Base-by-base conservation (phyloP, 2,329 filamentous ascomycete genomes). In the Orbilia brochopaga region DNA sequence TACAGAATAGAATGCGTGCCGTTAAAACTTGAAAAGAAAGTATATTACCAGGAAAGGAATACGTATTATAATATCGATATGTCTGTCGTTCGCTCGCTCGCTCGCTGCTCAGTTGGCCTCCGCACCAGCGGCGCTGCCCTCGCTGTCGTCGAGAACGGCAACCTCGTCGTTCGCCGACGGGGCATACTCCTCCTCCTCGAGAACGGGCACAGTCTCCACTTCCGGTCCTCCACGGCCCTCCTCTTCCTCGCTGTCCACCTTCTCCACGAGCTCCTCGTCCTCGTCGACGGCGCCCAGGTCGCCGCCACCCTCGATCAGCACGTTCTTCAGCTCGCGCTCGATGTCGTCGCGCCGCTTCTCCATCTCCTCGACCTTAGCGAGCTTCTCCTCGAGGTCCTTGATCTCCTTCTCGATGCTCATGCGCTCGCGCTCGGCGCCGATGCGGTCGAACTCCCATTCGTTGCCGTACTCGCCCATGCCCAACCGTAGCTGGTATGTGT, bases 351-450 rank as follows among this genome's bases (percentile, higher is more conserved):
- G 86, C 56, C 94, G 85, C 74, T 81, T 81, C 82, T 93, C 91
- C 91, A 91, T 95, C 76, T 87, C 85, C 60, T 93, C 89, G 0
- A 97, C 93, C 79, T 91, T 88, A 10, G 86, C 84, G 6, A 99
- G 82, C 23, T 89, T 85, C 79, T 93, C 91, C 30, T 88, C 86
- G 48, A 99, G 83, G 75, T 97, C 91, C 55, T 89, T 85, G 15
- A 97, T 82, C 79, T 99, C 94, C 78, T 90, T 91, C 81, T 97
- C 92, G 6, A 97, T 92, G 21, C 90, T 90, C 79, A 92, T 87
- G 81, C 97, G 96, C 82, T 99, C 94, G 69, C 89, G 86, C 78
- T 92, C 91, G 0, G 92, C 97, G 66, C 94, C 94, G 75, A 99
- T 97, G 64, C 91, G 87, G 79, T 97, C 90, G 79, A 96, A 90